Evolutionary conservation across 257 asterid species (phyloP), one percentile per base, ranked within the genome.

Genomic region (Fraxinus pennsylvanica): DNA sequence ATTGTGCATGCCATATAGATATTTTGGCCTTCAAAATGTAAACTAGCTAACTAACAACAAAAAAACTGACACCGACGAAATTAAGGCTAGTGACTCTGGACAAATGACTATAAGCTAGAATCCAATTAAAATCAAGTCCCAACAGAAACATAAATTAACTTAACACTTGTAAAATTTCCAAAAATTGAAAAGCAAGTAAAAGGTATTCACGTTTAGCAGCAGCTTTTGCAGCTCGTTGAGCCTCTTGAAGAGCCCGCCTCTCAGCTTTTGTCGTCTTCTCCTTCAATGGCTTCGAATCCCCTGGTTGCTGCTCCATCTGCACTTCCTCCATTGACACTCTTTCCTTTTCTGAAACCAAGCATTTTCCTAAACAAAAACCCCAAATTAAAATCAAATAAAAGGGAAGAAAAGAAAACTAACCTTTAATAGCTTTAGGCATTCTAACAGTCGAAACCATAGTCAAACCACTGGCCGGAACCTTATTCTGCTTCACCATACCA

Each of bases 181-280:
- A 52, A 54, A 54, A 19, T 5, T 69, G 74, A 66, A 14, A 76
- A 50, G 39, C 10, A 35, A 47, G 57, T 25, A 54, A 27, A 71
- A 74, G 27, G 45, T 69, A 47, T 41, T 25, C 74, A 93, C 98
- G 96, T 91, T 89, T 93, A 6, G 94, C 80, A 66, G 97, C 92
- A 72, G 91, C 91, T 89, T 96, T 96, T 19, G 94, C 96, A 80
- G 99, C 98, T 33, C 98, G 84, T 76, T 96, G 97, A 27, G 99
- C 95, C 82, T 96, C 99, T 81, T 96, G 98, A 52, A 88, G 81
- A 15, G 98, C 99, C n/a, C 99, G 91, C 72, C 98, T 90, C 81
- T 93, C 98, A 3, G 98, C 98, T 75, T 93, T 96, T 0, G 97
- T 86, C 2, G 97, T 89, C 87, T 92, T 92, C 90, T 91, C 94